Evolutionary conservation across 768 basidiomycete genomes (phyloP).

Genomic region (Amanita pallidorosea): DNA sequence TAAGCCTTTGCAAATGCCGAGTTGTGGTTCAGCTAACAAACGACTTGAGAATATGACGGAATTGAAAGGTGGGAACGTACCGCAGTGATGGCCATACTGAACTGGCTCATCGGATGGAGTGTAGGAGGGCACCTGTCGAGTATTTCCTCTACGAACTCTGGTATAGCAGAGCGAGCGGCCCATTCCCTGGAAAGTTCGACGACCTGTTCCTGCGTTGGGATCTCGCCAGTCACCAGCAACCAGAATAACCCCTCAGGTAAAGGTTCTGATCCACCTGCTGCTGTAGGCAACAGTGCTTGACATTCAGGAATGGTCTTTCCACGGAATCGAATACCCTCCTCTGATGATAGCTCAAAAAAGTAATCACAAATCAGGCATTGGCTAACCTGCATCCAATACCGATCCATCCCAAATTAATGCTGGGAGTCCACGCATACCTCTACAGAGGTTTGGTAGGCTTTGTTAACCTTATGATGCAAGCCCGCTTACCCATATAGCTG

Average conservation of each 20-base stretch:
- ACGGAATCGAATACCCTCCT: conserved; percentile 98
- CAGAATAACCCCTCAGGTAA: conserved; percentile 93
- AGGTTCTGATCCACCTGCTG: conserved; percentile 79
- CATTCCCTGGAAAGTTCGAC: conserved; percentile 81
- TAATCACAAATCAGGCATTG: not conserved
- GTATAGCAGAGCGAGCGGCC: conserved; percentile 87
- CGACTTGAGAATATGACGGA: not conserved
- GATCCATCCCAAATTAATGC: conserved; percentile 98
- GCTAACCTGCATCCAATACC: conserved; percentile 82
- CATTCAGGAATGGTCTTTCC: conserved; percentile 91
- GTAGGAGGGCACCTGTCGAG: conserved; percentile 90
- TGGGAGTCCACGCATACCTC: conserved; percentile 82
- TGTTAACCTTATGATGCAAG: not conserved
- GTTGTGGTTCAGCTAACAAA: conserved; percentile 74
- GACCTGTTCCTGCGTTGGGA: conserved; percentile 88
- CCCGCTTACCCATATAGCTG: conserved; percentile 73
- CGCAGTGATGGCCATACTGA: conserved; percentile 91
- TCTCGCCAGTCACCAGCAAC: conserved; percentile 90
- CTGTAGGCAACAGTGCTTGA: conserved; percentile 81
- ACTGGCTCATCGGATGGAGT: conserved; percentile 98
- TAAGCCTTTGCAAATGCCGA: conserved; percentile 96
- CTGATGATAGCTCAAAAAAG: conserved; percentile 23
- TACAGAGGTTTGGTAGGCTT: conserved; percentile 17
- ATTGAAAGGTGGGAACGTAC: conserved; percentile 25
- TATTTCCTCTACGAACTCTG: conserved; percentile 93